Evolutionary conservation across 768 basidiomycete species (phyloP).

Genomic region (Termitomyces sp.): DNA sequence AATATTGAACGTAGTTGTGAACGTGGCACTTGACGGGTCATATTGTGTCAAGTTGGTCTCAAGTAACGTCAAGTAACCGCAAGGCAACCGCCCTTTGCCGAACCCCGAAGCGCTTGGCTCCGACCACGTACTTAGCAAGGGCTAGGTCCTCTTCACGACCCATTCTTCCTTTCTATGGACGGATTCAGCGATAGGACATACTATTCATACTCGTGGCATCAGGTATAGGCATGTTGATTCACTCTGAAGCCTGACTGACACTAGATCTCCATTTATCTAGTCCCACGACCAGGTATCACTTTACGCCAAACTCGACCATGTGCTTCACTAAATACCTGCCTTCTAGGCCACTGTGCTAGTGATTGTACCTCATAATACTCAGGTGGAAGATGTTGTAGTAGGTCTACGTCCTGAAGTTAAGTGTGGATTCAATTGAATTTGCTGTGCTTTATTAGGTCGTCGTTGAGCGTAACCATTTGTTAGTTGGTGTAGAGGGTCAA

Average conservation of each 20-base stretch:
- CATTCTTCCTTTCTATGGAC: slow-evolving; percentile 23
- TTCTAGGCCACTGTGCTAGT: slow-evolving; percentile 70
- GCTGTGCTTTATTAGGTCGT: slow-evolving; percentile 43
- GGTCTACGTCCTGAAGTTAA: neutral
- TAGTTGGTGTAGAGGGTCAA: slow-evolving; percentile 69
- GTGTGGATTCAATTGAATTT: neutral
- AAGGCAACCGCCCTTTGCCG: neutral
- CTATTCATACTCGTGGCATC: slow-evolving; percentile 78
- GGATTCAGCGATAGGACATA: slow-evolving; percentile 32
- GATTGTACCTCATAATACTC: slow-evolving; percentile 65
- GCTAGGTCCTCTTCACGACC: slow-evolving; percentile 1
- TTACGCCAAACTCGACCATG: slow-evolving; percentile 9
- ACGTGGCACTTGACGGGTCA: neutral
- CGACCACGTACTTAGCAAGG: neutral
- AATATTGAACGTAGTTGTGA: neutral
- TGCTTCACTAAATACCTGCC: slow-evolving; percentile 5
- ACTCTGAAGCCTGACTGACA: slow-evolving; percentile 8
- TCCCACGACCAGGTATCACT: slow-evolving; percentile 78
- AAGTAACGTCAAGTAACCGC: too few species aligned
- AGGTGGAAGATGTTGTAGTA: slow-evolving; percentile 68
- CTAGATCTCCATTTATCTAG: slow-evolving; percentile 31
- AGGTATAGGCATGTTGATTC: slow-evolving; percentile 39
- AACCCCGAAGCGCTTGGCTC: neutral
- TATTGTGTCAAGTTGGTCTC: neutral
- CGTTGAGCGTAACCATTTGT: slow-evolving; percentile 64